Conservation (phyloP, 257 asterid genomes). For the Mentha longifolia region DNA sequence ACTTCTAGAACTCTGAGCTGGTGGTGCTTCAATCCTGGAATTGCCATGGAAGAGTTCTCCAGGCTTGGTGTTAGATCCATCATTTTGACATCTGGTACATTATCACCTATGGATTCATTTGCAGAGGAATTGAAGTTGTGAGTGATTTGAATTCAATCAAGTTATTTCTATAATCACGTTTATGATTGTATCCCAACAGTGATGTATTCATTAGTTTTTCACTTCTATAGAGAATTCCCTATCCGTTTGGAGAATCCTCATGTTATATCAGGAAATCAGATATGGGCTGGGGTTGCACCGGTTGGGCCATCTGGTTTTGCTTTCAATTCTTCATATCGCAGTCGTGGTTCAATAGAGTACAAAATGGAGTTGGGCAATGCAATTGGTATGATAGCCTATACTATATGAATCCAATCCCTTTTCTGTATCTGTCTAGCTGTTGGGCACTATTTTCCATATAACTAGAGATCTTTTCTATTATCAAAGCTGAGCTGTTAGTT, state of each 20-base stretch:
- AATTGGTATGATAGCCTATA: conserved; percentile 67
- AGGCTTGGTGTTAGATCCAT: conserved; percentile 82
- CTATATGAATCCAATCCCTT: conserved; percentile 11
- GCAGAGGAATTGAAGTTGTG: conserved; percentile 93
- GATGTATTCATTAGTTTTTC: conserved; percentile 31
- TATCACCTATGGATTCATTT: conserved; percentile 97
- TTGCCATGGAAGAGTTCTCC: conserved; percentile 92
- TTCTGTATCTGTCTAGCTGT: neutral
- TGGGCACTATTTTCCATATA: neutral
- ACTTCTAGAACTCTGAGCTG: conserved; percentile 86
- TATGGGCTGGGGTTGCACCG: conserved; percentile 93
- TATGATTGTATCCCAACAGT: conserved; percentile 16
- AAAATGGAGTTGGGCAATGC: conserved; percentile 97
- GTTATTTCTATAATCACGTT: conserved; percentile 24
- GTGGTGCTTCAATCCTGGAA: conserved; percentile 99
- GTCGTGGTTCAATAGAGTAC: conserved; percentile 86
- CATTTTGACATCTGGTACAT: conserved; percentile 97
- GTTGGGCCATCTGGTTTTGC: conserved; percentile 94
- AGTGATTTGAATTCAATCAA: conserved; percentile 37
- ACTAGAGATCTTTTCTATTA: conserved; percentile 7
- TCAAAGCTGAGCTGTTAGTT: conserved; percentile 23
- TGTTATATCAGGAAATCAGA: conserved; percentile 85
- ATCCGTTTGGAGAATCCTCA: conserved; percentile 98
- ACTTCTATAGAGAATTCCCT: conserved; percentile 73
- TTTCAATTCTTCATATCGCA: conserved; percentile 89